These are phyloP conservation scores for Ustilago xerochloae DNA, from an alignment of 1,284 basidiomycete genomes.

Conservation along the genomic window DNA sequence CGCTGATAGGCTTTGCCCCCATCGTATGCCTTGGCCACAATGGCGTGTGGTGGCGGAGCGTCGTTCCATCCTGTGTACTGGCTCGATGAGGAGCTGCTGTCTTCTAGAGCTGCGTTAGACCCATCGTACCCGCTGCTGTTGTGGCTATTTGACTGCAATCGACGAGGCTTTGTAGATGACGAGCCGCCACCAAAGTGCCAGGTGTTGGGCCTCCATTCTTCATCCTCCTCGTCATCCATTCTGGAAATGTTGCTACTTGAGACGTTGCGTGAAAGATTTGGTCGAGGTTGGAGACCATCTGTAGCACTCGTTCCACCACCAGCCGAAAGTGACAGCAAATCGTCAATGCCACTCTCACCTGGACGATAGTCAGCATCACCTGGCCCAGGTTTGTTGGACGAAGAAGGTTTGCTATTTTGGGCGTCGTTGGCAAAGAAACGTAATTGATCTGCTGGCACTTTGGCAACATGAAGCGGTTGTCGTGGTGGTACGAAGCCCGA, in stretches of 20 bases:
- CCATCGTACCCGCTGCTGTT: background rate
- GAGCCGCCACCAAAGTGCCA: slow-evolving; percentile 53
- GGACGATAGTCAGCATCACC: slow-evolving; percentile 27
- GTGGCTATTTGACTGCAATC: background rate
- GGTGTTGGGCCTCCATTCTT: slow-evolving; percentile 58
- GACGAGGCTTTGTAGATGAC: slow-evolving; percentile 6
- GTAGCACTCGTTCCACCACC: background rate
- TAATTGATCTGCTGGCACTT: slow-evolving; percentile 42
- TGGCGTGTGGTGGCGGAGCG: slow-evolving; percentile 40
- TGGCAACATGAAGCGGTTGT: slow-evolving; percentile 38
- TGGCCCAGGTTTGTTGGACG: slow-evolving; percentile 17
- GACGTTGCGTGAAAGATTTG: slow-evolving; percentile 6
- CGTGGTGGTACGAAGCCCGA: slow-evolving; percentile 40
- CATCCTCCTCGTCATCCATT: slow-evolving; percentile 18
- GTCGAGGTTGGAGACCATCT: too few relatives aligned
- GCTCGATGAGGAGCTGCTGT: background rate
- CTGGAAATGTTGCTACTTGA: slow-evolving; percentile 19
- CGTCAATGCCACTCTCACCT: slow-evolving; percentile 62
- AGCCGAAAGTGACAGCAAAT: slow-evolving; percentile 45
- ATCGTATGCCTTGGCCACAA: slow-evolving; percentile 58
- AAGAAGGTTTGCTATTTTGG: slow-evolving; percentile 11
- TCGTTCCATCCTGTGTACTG: slow-evolving; percentile 59
- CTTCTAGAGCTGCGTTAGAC: background rate
- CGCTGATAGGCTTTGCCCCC: slow-evolving; percentile 31
- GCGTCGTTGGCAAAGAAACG: slow-evolving; percentile 46